Evolutionary conservation across 1,284 basidiomycete species (phyloP), one percentile per base, ranked within the genome.

Genomic region (Fistulina hepatica): DNA sequence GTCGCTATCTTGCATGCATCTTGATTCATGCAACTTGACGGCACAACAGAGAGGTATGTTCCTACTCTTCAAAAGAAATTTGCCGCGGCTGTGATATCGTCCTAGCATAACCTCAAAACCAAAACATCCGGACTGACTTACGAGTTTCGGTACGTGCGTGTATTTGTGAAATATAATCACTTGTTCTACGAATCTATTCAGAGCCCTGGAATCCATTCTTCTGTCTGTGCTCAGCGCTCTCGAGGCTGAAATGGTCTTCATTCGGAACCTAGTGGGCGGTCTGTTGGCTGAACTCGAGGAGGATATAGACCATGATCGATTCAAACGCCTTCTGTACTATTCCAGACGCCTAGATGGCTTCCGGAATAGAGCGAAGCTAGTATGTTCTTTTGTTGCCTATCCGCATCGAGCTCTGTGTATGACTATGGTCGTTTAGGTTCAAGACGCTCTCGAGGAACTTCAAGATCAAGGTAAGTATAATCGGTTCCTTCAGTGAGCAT

Each of bases 211-310:
- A 51, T 90, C 88, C 1, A 81, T 93, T 37, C 65, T 97, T 25
- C 71, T 92, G 28, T 92, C 88, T 22, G 86, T 92, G 12, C 63
- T 90, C 36, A 85, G 84, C 46, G 90, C 90, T 2, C 67, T 97
- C 13, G 92, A 95, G 60, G 86, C 88, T 19, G 92, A 97, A 59
- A 83, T 94, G 79, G 81, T 81, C 7, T 92, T 91, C 53, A 84
- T 89, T 35, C 76, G 85, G 21, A 82, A 85, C 42, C 72, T 94
- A 13, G 83, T 95, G 34, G 81, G 84, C 34, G 83, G 88, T 8
- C 64, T 97, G 4, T 64, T 97, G n/a, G 81, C 82, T 10, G 89
- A 91, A 56, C 69, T 97, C 30, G 92, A 95, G 54, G 85, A 90
- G 47, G 82, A 93, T 52, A 94, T 95, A 49, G 86, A 92, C 55